Base-by-base conservation (phyloP, 768 basidiomycete genomes). In the Chlorophyllum brunneum region DNA sequence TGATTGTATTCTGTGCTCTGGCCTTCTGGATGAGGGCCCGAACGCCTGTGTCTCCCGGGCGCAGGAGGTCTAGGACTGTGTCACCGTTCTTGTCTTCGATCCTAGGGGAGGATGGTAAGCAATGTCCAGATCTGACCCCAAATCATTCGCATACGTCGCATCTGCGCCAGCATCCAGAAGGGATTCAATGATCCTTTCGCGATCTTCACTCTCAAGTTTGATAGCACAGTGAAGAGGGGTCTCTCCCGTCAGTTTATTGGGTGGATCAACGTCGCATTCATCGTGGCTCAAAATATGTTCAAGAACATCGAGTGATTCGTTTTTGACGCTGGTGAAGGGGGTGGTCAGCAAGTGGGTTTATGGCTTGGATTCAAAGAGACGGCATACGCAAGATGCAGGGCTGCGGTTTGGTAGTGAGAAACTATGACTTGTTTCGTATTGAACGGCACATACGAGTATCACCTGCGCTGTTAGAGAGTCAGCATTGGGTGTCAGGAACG, bases 181-280 rank as follows among this genome's bases (percentile, higher is more conserved):
- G 55, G 77, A 82, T 59, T 79, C 73, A 37, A 86, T 79, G 6
- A 89, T 71, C 41, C 72, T 67, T 42, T 66, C 62, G 40, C 88
- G 68, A 18, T 82, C 63, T 24, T 82, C 85, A 1, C 64, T 65
- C 29, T 80, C 70, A 38, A 87, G 65, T 56, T 69, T 67, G 6
- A 86, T 66, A 6, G 88, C 90, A 22, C 90, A 76, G 65, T 92
- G 91, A 13, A 94, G 72, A 3, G 92, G 92, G 0, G 92, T 93
- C 5, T 82, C 81, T 7, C 76, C 76, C 42, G 85, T 82, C 24
- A 86, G 62, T 16, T 75, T 74, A 67, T 92, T 92, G 60, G 80
- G 72, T 15, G 82, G 81, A 64, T 94, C 90, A 45, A 92, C 88
- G 61, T 92, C 90, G 69, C 89, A 92, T 3, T 75, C 79, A 9